These are phyloP conservation scores for Angomonas ambiguus DNA, from an alignment of 208 protist species.

Conservation along the genomic window DNA sequence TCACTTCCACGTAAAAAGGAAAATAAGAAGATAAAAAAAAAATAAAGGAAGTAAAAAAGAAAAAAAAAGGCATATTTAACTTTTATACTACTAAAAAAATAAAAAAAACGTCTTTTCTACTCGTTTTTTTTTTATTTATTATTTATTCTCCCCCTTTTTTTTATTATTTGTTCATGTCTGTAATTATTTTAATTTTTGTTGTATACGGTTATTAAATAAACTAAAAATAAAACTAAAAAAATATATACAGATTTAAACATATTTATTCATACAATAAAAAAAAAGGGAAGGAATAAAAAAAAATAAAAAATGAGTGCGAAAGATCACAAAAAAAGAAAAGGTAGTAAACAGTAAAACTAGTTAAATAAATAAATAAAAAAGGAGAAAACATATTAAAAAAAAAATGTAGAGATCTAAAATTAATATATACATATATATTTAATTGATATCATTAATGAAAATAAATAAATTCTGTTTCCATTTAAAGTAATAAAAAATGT, in stretches of 20 bases:
- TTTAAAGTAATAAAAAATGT: no score
- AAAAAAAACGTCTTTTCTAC: no score
- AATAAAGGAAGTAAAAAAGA: background rate
- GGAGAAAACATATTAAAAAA: background rate
- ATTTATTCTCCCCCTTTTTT: no score
- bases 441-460: no score
- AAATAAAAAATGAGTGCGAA: background rate
- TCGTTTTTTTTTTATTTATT: no score
- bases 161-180: constrained; percentile 9
- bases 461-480: no score
- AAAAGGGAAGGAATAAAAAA: constrained; percentile 2
- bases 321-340: constrained; percentile 6
- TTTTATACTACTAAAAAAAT: background rate
- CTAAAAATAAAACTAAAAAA: constrained; percentile 13
- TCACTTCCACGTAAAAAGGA: no score
- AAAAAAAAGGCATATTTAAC: background rate
- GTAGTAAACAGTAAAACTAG: background rate
- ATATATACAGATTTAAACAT: background rate
- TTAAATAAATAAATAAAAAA: constrained; percentile 16
- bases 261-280: constrained; percentile 4
- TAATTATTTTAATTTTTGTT: constrained; percentile 17
- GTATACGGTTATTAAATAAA: constrained; percentile 2
- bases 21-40: background rate
- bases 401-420: background rate
- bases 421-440: background rate